Conservation (phyloP, 208 protist species). For the Leishmania amazonensis region DNA sequence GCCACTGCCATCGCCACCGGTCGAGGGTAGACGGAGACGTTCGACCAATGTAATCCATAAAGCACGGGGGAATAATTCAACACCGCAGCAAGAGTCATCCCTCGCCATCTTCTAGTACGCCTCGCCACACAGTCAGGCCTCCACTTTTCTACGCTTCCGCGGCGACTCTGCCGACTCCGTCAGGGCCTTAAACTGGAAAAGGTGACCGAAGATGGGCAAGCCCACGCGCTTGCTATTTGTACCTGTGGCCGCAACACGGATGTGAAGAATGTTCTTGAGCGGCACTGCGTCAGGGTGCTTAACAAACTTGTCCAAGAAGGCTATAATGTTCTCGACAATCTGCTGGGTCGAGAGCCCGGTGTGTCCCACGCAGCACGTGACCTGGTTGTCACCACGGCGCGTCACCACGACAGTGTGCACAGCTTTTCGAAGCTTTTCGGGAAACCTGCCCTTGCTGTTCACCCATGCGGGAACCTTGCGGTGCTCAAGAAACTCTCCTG, state of each 20-base stretch:
- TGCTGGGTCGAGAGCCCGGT: slow-evolving; percentile 58
- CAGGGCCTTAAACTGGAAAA: slow-evolving; percentile 44
- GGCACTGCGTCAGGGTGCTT: slow-evolving; percentile 56
- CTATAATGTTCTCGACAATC: slow-evolving; percentile 73
- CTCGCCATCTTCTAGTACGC: background rate
- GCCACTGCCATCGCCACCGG: background rate
- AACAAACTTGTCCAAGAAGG: slow-evolving; percentile 68
- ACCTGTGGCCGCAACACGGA: slow-evolving; percentile 79
- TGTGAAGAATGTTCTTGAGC: slow-evolving; percentile 69
- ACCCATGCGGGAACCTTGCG: slow-evolving; percentile 81
- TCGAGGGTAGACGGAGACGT: background rate
- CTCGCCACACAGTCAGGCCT: slow-evolving; percentile 3
- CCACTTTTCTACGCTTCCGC: slow-evolving; percentile 27
- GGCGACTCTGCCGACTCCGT: slow-evolving; percentile 7
- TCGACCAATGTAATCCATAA: background rate
- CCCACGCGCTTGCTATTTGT: slow-evolving; percentile 60
- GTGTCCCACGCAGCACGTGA: slow-evolving; percentile 83
- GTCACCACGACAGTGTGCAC: slow-evolving; percentile 70
- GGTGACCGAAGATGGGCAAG: slow-evolving; percentile 75
- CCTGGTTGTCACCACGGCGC: slow-evolving; percentile 76
- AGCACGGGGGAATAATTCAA: background rate
- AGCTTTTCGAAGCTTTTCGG: slow-evolving; percentile 42
- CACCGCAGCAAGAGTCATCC: background rate
- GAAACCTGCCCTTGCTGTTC: slow-evolving; percentile 50
- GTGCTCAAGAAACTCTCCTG: slow-evolving; percentile 88